Conservation (phyloP, 2,329 filamentous ascomycete species). For the Cladosporium sp. region DNA sequence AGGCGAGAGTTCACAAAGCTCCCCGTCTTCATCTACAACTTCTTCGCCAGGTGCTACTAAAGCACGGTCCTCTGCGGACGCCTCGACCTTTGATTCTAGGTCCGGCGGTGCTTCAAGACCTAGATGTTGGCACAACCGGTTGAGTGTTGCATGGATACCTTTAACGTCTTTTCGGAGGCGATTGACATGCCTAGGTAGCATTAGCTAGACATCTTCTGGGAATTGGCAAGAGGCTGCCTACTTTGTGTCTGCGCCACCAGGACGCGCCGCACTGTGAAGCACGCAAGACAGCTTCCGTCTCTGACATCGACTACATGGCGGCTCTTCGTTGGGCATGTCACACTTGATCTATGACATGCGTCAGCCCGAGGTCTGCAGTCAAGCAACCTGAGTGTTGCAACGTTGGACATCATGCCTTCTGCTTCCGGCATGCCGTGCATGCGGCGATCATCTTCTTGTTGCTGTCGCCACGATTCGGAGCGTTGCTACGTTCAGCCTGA, state of each 20-base stretch:
- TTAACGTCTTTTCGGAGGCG: constrained; percentile 22
- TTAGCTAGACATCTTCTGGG: constrained; percentile 1
- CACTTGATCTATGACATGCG: constrained; percentile 40
- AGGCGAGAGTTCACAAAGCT: constrained; percentile 21
- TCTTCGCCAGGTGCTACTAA: constrained; percentile 2
- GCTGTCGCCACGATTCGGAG: not conserved
- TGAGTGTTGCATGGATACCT: constrained; percentile 33
- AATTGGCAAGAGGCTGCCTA: not conserved
- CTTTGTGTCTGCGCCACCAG: constrained; percentile 39
- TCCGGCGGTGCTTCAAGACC: constrained; percentile 35
- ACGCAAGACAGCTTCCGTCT: constrained; percentile 49
- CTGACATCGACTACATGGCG: constrained; percentile 47
- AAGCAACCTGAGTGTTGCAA: no score
- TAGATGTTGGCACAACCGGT: constrained; percentile 39
- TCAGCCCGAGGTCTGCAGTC: not conserved
- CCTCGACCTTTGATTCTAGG: constrained; percentile 31
- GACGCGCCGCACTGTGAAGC: constrained; percentile 50
- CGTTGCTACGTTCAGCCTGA: not conserved
- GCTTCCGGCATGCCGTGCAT: constrained; percentile 51
- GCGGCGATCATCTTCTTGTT: constrained; percentile 28
- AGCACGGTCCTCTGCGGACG: not conserved
- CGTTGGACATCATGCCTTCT: constrained; percentile 34
- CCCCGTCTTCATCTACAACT: constrained; percentile 14
- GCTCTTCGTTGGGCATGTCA: constrained; percentile 47
- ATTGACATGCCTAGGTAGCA: constrained; percentile 24